A percentile compares a stretch with the other conserved stretches of the same genome.
Conservation (phyloP, 768 basidiomycete species). For the Exidia glandulosa region DNA sequence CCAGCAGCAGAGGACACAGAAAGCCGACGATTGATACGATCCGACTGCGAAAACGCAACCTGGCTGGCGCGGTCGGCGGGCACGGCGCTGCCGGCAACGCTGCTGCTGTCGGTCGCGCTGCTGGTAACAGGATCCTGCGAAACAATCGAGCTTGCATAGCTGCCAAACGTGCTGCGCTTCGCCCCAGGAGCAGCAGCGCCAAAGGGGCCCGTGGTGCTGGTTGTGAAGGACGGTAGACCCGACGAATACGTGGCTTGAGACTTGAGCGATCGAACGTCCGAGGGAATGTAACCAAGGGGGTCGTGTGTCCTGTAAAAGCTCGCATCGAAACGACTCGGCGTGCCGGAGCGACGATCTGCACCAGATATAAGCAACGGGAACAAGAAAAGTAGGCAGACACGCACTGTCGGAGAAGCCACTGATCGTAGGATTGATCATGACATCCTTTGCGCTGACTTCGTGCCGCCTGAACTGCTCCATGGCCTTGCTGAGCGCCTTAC, state of each 20-base stretch:
- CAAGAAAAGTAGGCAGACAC: constrained; percentile 12
- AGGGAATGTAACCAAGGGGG: constrained; percentile 85
- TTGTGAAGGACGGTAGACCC: constrained; percentile 72
- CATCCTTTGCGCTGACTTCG: constrained; percentile 81
- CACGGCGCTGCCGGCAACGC: constrained; percentile 40
- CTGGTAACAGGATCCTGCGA: constrained; percentile 74
- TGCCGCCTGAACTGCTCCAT: constrained; percentile 92
- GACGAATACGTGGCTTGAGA: constrained; percentile 96
- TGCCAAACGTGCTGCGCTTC: constrained; percentile 66
- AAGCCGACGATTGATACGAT: constrained; percentile 65
- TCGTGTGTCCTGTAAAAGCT: constrained; percentile 95
- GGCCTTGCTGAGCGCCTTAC: constrained; percentile 76
- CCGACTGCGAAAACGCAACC: constrained; percentile 85
- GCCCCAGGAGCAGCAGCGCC: constrained; percentile 51
- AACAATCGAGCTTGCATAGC: constrained; percentile 77
- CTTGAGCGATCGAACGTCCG: constrained; percentile 89
- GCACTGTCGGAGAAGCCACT: constrained; percentile 38
- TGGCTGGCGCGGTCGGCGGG: constrained; percentile 34
- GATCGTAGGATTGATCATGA: constrained; percentile 21
- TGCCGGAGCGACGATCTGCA: constrained; percentile 62
- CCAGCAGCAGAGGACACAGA: constrained; percentile 72
- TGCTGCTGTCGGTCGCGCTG: constrained; percentile 43
- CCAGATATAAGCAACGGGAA: constrained; percentile 8
- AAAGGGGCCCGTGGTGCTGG: constrained; percentile 49
- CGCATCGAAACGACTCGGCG: constrained; percentile 90